These are phyloP conservation scores for Hypoxylon subgilvum DNA, from an alignment of 495 filamentous ascomycete genomes.

Conservation along the genomic window DNA sequence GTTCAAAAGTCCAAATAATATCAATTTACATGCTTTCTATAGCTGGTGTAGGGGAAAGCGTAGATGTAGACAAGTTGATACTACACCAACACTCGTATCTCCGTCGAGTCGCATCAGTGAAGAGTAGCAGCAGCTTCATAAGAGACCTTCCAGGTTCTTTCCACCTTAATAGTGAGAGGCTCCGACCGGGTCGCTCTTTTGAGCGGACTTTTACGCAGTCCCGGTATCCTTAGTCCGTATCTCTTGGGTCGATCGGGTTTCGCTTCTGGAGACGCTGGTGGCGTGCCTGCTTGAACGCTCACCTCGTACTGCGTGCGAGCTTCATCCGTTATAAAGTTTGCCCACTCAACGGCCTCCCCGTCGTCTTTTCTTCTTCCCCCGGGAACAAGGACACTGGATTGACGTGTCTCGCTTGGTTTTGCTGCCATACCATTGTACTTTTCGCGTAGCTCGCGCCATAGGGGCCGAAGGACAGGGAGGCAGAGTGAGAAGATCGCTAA, in stretches of 20 bases:
- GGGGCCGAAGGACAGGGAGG: conserved; percentile 12
- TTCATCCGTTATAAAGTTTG: background rate
- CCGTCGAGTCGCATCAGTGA: background rate
- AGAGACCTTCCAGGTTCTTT: conserved; percentile 13
- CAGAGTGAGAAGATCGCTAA: conserved; percentile 22
- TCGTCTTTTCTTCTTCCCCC: background rate
- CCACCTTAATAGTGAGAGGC: conserved; percentile 1
- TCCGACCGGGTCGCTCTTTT: background rate
- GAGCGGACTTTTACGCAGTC: background rate
- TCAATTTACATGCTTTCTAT: too few species aligned
- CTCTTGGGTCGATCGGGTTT: background rate
- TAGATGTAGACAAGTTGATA: background rate
- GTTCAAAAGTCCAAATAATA: too few species aligned
- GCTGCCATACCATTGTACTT: background rate
- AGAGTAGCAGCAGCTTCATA: conserved; percentile 2
- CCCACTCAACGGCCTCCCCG: background rate
- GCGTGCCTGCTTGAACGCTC: background rate
- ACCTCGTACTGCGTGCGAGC: background rate
- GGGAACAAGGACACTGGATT: background rate
- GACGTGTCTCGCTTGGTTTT: background rate
- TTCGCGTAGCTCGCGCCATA: conserved; percentile 6
- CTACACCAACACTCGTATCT: background rate
- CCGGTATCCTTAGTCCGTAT: background rate
- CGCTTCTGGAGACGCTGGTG: background rate
- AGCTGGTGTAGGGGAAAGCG: background rate